Percentiles rank a stretch among this genome's conserved stretches.
Evolutionary conservation across 2,329 filamentous ascomycete genomes (phyloP).

Genomic region (Cordyceps cicadae): DNA sequence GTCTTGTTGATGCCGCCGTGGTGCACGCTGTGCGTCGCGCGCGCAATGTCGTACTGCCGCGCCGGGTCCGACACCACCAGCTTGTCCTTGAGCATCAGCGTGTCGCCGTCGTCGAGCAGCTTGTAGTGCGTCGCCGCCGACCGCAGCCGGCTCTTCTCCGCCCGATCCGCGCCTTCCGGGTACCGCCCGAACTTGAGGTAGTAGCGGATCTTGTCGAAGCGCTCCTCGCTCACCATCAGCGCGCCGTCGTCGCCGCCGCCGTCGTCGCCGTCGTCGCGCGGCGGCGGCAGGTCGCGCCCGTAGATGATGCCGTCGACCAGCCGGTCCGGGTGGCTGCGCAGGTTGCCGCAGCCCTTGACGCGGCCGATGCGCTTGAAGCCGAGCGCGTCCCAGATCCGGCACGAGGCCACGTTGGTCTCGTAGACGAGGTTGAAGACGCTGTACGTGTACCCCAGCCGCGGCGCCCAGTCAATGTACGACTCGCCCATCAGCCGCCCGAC

Average conservation of each 20-base stretch:
- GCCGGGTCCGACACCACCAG: conserved; percentile 89
- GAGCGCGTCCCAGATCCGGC: conserved; percentile 83
- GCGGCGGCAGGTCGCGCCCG: conserved; percentile 52
- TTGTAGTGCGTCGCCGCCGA: conserved; percentile 95
- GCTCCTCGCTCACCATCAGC: conserved; percentile 73
- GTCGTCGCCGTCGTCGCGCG: conserved; percentile 6
- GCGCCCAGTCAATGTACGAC: conserved; percentile 69
- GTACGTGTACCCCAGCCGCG: conserved; percentile 78
- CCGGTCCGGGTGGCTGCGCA: conserved; percentile 60
- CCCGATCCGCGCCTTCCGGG: conserved; percentile 83
- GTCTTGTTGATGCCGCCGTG: conserved; percentile 98
- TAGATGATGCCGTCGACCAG: conserved; percentile 71
- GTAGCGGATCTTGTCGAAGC: conserved; percentile 97
- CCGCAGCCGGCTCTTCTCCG: conserved; percentile 88
- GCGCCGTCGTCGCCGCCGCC: conserved; percentile 42
- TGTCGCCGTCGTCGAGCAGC: conserved; percentile 63
- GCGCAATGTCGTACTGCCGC: conserved; percentile 83
- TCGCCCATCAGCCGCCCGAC: conserved; percentile 71
- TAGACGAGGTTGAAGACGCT: conserved; percentile 93
- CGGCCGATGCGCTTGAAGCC: conserved; percentile 89
- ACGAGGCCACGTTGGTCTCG: conserved; percentile 85
- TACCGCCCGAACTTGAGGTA: conserved; percentile 94
- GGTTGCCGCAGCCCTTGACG: conserved; percentile 62
- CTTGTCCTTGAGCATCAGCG: conserved; percentile 94
- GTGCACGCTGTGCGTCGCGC: conserved; percentile 61